Percentiles rank a stretch among this genome's conserved stretches.
Evolutionary conservation across 257 asterid species (phyloP).

Genomic region (Capsicum pubescens): DNA sequence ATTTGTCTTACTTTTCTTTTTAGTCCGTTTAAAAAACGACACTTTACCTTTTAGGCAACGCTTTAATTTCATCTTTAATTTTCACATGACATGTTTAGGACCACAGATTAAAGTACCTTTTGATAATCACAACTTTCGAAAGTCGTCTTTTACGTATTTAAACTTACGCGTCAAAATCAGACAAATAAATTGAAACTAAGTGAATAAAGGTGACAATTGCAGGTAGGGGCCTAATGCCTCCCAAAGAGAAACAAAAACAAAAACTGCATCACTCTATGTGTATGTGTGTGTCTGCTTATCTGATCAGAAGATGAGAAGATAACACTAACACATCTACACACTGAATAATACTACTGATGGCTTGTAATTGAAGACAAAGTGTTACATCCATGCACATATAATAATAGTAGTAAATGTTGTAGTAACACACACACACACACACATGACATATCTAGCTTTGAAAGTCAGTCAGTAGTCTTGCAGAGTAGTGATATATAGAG

Average conservation of each 20-base stretch:
- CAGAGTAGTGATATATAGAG: background rate
- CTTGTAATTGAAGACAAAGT: slow-evolving; percentile 26
- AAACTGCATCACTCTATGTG: background rate
- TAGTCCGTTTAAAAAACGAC: no score
- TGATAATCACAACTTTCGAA: no score
- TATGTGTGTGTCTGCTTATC: background rate
- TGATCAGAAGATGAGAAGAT: slow-evolving; percentile 4
- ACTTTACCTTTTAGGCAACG: no score
- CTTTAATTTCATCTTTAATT: no score
- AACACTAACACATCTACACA: background rate
- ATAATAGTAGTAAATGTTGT: background rate
- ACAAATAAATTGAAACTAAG: no score
- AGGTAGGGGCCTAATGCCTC: slow-evolving; percentile 20
- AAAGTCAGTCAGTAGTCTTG: background rate
- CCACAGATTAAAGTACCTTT: no score
- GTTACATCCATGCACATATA: slow-evolving; percentile 27
- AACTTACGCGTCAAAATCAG: no score
- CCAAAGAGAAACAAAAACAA: background rate
- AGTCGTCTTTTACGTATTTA: no score
- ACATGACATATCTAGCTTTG: background rate
- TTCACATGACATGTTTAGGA: no score
- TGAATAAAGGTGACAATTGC: background rate
- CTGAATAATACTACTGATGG: slow-evolving; percentile 6
- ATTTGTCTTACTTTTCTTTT: no score
- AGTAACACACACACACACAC: background rate